phyloP scores from a whole-genome alignment of 2,329 filamentous ascomycete species.

The Akanthomyces lecanii region DNA sequence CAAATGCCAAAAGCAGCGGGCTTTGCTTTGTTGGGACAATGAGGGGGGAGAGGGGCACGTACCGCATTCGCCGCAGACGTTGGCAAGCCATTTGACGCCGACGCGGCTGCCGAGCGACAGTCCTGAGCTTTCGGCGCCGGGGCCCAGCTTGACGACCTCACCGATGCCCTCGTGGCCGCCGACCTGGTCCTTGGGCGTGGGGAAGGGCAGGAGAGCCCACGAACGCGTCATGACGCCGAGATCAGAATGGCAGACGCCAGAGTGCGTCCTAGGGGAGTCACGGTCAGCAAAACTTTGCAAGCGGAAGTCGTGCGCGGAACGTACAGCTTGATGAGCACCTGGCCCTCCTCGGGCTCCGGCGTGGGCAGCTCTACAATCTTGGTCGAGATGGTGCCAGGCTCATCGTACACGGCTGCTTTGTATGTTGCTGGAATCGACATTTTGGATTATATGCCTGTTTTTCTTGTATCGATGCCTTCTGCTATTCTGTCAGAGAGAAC shows the following conservation, averaged over 20 bases:
- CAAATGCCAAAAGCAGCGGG: background rate
- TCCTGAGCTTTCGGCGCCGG: constrained; percentile 50
- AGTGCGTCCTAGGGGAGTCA: constrained; percentile 19
- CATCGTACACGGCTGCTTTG: constrained; percentile 24
- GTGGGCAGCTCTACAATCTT: constrained; percentile 25
- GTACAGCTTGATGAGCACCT: constrained; percentile 26
- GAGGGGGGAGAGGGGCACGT: background rate
- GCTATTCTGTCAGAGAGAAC: too few relatives aligned
- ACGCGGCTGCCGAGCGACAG: constrained; percentile 65
- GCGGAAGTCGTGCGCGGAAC: background rate
- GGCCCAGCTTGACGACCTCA: constrained; percentile 60
- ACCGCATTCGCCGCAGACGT: constrained; percentile 49
- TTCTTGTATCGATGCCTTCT: background rate
- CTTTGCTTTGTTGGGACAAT: background rate
- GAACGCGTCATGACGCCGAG: constrained; percentile 18
- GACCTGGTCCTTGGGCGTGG: constrained; percentile 27
- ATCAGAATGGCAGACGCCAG: constrained; percentile 28
- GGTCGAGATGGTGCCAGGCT: constrained; percentile 25
- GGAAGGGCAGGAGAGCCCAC: constrained; percentile 14
- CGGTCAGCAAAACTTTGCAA: background rate
- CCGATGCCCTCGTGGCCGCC: constrained; percentile 69
- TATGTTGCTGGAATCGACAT: constrained; percentile 15
- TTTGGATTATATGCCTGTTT: background rate
- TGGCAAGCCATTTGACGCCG: constrained; percentile 65
- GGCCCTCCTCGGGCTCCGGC: constrained; percentile 23